Evolutionary conservation across 2,329 filamentous ascomycete genomes (phyloP).

Genomic region (Cryphonectria naterciae): DNA sequence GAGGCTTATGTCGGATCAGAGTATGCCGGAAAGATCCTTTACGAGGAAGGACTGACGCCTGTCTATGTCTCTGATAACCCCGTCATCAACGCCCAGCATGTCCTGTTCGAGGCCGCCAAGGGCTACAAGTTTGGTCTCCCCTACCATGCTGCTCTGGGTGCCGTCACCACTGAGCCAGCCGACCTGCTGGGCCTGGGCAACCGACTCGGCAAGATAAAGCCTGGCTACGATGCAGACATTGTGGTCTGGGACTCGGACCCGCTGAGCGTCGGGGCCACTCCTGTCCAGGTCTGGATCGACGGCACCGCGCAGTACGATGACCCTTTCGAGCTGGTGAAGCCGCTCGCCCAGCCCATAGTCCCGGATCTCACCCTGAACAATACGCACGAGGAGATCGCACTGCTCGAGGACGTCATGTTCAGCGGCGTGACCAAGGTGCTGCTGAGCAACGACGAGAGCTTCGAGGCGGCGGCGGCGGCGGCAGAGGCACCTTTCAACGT

Average conservation of each 20-base stretch:
- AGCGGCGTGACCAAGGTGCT: conserved; percentile 59
- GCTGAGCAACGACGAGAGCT: conserved; percentile 48
- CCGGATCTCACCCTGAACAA: conserved; percentile 46
- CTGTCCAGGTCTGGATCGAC: conserved; percentile 67
- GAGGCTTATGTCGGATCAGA: conserved; percentile 69
- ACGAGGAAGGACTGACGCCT: conserved; percentile 66
- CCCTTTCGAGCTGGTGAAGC: conserved; percentile 59
- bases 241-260: conserved; percentile 68
- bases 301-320: conserved; percentile 61
- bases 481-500: conserved; percentile 47
- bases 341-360: conserved; percentile 43
- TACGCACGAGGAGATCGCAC: conserved; percentile 46
- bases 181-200: conserved; percentile 61
- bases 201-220: conserved; percentile 63
- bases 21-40: conserved; percentile 67
- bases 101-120: conserved; percentile 68
- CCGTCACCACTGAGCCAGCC: conserved; percentile 63
- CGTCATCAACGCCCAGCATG: conserved; percentile 70
- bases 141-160: conserved; percentile 61
- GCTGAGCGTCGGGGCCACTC: conserved; percentile 61
- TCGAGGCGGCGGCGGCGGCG: conserved; percentile 14
- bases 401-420: conserved; percentile 52
- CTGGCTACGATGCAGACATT: conserved; percentile 64
- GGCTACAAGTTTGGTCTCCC: conserved; percentile 63
- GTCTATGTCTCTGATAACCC: conserved; percentile 75